Percentiles rank a stretch among this genome's conserved stretches.
Evolutionary conservation across 1,284 basidiomycete species (phyloP).

Genomic region (Ganoderma lingzhi): DNA sequence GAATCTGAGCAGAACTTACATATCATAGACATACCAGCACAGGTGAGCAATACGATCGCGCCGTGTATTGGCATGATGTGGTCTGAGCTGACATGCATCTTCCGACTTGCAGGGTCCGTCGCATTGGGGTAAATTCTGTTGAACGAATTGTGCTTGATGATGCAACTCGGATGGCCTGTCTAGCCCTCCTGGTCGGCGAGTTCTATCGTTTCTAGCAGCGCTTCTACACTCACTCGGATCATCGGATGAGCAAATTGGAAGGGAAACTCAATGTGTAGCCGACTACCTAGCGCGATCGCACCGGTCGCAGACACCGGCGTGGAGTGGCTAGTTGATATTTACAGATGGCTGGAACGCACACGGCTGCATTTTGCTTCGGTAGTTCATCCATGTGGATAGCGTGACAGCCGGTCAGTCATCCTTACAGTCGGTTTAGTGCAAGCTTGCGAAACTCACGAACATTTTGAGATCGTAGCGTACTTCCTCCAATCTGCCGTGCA

Average conservation of each 20-base stretch:
- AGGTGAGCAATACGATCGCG: background rate
- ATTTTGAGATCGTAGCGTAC: background rate
- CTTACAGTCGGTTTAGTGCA: background rate
- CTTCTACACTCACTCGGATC: background rate
- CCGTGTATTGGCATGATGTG: background rate
- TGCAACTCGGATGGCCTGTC: background rate
- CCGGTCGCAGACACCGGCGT: background rate
- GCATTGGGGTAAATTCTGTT: background rate
- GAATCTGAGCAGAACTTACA: background rate
- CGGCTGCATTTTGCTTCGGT: background rate
- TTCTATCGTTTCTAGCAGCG: background rate
- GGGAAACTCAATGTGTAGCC: background rate
- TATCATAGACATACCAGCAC: background rate
- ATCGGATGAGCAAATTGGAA: background rate
- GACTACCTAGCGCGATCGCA: background rate
- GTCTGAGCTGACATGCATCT: background rate
- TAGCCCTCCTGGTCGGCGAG: background rate
- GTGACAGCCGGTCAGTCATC: background rate
- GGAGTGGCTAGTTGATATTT: background rate
- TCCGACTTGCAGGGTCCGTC: background rate
- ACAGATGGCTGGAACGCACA: background rate
- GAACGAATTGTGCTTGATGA: background rate
- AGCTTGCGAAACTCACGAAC: background rate
- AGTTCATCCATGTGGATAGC: background rate
- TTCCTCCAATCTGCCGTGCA: background rate